Percentiles rank a stretch among this genome's conserved stretches.
phyloP scores from a whole-genome alignment of 1,139 yeast species.

The Suhomyces kunorum region DNA sequence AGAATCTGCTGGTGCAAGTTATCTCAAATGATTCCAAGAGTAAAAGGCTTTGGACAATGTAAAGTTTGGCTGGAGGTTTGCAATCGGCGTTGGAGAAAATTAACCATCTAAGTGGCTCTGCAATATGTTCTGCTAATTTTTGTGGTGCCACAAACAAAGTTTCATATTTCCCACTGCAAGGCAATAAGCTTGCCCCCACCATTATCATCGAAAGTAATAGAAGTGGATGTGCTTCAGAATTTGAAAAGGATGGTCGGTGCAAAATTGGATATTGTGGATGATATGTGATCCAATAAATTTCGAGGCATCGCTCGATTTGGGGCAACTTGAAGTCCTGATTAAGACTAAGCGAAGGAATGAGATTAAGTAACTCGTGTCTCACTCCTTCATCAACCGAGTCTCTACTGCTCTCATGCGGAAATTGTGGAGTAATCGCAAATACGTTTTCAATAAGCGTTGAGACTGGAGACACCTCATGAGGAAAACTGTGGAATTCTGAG shows the following conservation, averaged over 20 bases:
- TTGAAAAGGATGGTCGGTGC: constrained; percentile 63
- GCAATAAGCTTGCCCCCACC: constrained; percentile 42
- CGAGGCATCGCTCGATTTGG: constrained; percentile 30
- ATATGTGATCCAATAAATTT: constrained; percentile 54
- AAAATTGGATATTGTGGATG: constrained; percentile 63
- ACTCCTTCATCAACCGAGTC: constrained; percentile 26
- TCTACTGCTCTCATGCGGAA: constrained; percentile 31
- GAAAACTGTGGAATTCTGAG: constrained; percentile 19
- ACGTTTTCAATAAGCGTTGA: constrained; percentile 32
- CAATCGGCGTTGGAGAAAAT: constrained; percentile 60
- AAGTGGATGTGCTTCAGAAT: constrained; percentile 51
- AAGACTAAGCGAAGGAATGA: constrained; percentile 36
- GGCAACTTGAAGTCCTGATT: constrained; percentile 29
- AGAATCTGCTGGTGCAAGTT: constrained; percentile 40
- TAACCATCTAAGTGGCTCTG: constrained; percentile 63
- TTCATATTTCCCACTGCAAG: constrained; percentile 21
- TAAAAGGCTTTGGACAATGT: constrained; percentile 65
- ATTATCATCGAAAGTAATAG: constrained; percentile 56
- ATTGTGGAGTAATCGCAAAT: constrained; percentile 33
- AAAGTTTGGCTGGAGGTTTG: constrained; percentile 54
- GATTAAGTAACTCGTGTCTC: constrained; percentile 30
- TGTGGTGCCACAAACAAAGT: constrained; percentile 20
- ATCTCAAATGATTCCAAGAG: constrained; percentile 66
- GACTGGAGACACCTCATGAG: constrained; percentile 26
- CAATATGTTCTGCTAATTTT: constrained; percentile 40